Percentiles rank a stretch among this genome's conserved stretches.
phyloP scores from a whole-genome alignment of 352 stramenopile species.

The Pythium graminicola region DNA sequence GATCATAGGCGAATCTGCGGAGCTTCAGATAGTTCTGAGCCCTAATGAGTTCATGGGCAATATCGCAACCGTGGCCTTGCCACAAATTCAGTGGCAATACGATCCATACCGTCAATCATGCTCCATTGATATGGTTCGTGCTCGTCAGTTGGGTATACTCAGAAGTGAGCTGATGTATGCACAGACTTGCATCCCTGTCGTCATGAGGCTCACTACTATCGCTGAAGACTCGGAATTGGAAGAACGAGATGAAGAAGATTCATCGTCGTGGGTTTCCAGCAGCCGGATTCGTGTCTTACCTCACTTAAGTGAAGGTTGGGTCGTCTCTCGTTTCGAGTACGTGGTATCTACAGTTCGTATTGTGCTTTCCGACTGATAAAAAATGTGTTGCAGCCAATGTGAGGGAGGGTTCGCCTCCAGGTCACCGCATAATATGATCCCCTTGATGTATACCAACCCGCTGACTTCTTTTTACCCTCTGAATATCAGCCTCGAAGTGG shows the following conservation, averaged over 20 bases:
- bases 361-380: too few species aligned
- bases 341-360: not conserved
- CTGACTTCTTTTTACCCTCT: not conserved
- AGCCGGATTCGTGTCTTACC: constrained; percentile 9
- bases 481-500: not conserved
- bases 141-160: too few species aligned
- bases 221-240: constrained; percentile 10
- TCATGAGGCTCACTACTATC: constrained; percentile 33
- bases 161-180: constrained; percentile 20
- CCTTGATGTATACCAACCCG: too few species aligned
- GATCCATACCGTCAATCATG: constrained; percentile 11
- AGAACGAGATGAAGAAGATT: not conserved
- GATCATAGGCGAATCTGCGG: constrained; percentile 14
- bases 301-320: constrained; percentile 20
- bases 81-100: constrained; percentile 19
- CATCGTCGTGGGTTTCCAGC: not conserved
- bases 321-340: constrained; percentile 26
- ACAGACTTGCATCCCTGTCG: constrained; percentile 27
- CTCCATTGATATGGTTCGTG: constrained; percentile 14
- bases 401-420: too few species aligned
- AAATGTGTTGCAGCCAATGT: too few species aligned
- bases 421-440: too few species aligned
- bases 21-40: constrained; percentile 22
- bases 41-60: constrained; percentile 10
- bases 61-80: constrained; percentile 18